Base-by-base conservation (phyloP, 148 eudicot genomes). In the Arctostaphylos glauca region DNA sequence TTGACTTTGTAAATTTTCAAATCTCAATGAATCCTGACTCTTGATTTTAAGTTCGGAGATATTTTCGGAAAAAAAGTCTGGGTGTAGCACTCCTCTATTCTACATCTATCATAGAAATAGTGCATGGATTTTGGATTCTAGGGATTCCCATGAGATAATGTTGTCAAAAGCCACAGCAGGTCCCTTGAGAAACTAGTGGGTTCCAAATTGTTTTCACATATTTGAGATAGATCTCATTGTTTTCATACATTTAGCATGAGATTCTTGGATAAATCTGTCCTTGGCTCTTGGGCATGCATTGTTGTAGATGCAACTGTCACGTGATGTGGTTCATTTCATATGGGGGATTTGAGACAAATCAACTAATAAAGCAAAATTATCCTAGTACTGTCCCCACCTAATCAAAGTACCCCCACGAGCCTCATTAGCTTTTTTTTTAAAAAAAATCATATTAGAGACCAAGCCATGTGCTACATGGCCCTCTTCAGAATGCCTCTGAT, bases 401-500 rank as follows among this genome's bases (percentile, higher is more conserved):
- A 47, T 64, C 47, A 47, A 53, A n/a, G 14, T 14, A 49, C 15
- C 12, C 62, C 82, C 74, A 80, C 60, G 9, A 67, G 46, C 16
- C 60, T 49, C 48, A 8, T 5, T 49, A 14, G 25, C 55, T 16
- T 9, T 80, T 52, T 52, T 2, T 54, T 31, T 31, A 0, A 0
- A 31, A 31, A 31, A 23, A 64, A 25, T 66, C 71, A 25, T 21
- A 60, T 56, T 47, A 56, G 62, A 56, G 44, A 49, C 23, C 62
- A 76, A 16, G 16, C 58, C 82, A 80, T 48, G 82, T 67, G 82
- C 82, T 16, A 14, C 25, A 9, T 64, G 48, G 75, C 47, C 52
- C 58, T 47, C 23, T 50, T 66, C 31, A 5, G 6, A 41, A 76
- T 21, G 44, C 19, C 59, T 9, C 43, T 25, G 41, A 66, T 12